Base-by-base conservation (phyloP, 257 asterid genomes). In the Oldenlandia corymbosa region DNA sequence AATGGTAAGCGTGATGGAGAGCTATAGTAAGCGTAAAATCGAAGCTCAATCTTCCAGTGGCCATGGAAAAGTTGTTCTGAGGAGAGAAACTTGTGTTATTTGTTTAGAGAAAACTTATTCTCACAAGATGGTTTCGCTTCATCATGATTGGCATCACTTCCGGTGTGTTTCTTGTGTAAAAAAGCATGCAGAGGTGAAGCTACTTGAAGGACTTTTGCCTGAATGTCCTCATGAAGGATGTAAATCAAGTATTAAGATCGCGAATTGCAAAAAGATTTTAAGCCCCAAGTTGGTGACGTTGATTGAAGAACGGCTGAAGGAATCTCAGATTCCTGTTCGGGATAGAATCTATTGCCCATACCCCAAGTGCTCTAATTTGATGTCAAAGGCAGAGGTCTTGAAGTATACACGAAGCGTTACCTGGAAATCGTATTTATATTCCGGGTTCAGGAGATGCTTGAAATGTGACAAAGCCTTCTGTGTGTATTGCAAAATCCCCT, bases 261-360 rank as follows among this genome's bases (percentile, higher is more conserved):
- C 77, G 16, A 71, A 70, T 69, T 83, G 89, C 72, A 65, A 59
- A 56, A 70, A 67, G 65, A 41, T 80, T 37, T 68, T 83, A 71
- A 74, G 79, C 49, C 81, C 89, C 7, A 75, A 83, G 37, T 58
- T 83, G 58, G 37, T 80, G 68, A 76, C 75, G n/a, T 66, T 78
- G 53, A 66, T 81, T 88, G 74, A 78, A 45, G 71, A 75, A 60
- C 81, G 74, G 1, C 50, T 81, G 58, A 78, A 84, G 81, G 91
- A 84, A 67, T 79, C 88, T 17, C 66, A 84, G 23, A 73, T 84
- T 68, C 86, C 86, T 5, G 73, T 57, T 10, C 55, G 41, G 6
- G 81, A 80, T 32, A 84, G 72, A 66, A 45, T 84, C 49, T 84
- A 82, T 63, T 84, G 91, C 67, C 88, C 91, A 23, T 75, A 71